Evolutionary conservation across 495 filamentous ascomycete species (phyloP).

Genomic region (Penicillium taxi): DNA sequence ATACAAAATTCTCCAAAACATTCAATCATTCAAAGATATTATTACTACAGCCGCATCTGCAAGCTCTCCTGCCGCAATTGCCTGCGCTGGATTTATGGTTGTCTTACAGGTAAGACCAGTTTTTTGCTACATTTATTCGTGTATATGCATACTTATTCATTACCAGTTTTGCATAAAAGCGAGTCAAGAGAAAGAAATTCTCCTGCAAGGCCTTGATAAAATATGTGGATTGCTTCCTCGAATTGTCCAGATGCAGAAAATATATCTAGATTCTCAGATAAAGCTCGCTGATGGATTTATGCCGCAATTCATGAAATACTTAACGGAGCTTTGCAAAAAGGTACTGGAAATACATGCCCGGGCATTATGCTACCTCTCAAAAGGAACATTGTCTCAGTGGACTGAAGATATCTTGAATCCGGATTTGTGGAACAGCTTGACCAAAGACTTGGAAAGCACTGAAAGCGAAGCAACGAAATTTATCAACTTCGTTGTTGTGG

Average conservation of each 20-base stretch:
- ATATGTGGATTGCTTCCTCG: neutral
- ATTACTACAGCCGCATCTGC: neutral
- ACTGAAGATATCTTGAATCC: neutral
- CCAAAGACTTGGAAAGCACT: neutral
- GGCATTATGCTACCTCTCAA: neutral
- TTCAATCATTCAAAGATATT: constrained; percentile 1
- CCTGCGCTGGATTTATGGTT: neutral
- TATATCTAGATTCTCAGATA: neutral
- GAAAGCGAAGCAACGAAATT: neutral
- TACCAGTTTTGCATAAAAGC: constrained; percentile 2
- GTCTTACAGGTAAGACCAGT: no score
- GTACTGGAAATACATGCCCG: neutral
- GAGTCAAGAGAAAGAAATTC: neutral
- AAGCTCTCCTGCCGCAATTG: neutral
- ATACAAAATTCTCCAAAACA: no score
- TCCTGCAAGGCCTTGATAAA: neutral
- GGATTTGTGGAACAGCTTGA: neutral
- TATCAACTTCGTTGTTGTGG: neutral
- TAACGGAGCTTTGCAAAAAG: neutral
- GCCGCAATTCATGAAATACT: neutral
- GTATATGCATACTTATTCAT: no score
- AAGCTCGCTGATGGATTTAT: neutral
- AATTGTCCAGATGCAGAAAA: neutral
- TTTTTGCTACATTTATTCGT: no score
- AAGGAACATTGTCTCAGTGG: neutral